Evolutionary conservation across 1,139 yeast species (phyloP), one percentile per base, ranked within the genome.

Genomic region (Yamadazyma conglobata): DNA sequence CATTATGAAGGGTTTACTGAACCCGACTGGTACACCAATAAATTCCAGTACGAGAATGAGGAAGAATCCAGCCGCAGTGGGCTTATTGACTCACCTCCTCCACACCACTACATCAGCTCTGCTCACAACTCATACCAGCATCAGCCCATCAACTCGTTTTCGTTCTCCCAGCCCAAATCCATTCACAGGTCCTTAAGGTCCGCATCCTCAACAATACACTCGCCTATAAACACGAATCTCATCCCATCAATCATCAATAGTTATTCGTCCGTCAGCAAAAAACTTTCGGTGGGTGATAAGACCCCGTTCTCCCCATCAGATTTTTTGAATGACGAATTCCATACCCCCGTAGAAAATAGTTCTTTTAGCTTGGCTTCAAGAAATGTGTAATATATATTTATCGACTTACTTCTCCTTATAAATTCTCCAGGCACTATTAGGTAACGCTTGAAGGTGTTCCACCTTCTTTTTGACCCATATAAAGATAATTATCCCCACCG

Each of bases 361-460:
- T 39, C 37, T 29, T 44, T 43, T n/a, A n/a, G n/a, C n/a, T n/a
- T n/a, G n/a, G n/a, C n/a, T n/a, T n/a, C n/a, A n/a, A n/a, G n/a
- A n/a, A n/a, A n/a, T n/a, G n/a, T n/a, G n/a, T n/a, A n/a, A n/a
- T n/a, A n/a, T n/a, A n/a, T n/a, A n/a, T n/a, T n/a, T n/a, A n/a
- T n/a, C n/a, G 9, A 6, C 12, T 17, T 24, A 31, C 26, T 34
- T 33, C 15, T 39, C 39, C 22, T 38, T 37, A 19, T 25, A 27
- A 8, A 80, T 79, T 45, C 91, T 67, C 94, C 94, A 84, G 4
- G 84, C 77, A 31, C 74, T 60, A 19, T 65, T 63, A 2, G 88
- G 88, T 32, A 83, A 61, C 18, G 73, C 56, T 54, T 84, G 91
- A 35, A 84, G 60, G 38, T 70, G 56, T 9, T 61, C 54, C 15